Evolutionary conservation across 1,139 yeast species (phyloP).

Genomic region (Nakaseomyces bracarensis): DNA sequence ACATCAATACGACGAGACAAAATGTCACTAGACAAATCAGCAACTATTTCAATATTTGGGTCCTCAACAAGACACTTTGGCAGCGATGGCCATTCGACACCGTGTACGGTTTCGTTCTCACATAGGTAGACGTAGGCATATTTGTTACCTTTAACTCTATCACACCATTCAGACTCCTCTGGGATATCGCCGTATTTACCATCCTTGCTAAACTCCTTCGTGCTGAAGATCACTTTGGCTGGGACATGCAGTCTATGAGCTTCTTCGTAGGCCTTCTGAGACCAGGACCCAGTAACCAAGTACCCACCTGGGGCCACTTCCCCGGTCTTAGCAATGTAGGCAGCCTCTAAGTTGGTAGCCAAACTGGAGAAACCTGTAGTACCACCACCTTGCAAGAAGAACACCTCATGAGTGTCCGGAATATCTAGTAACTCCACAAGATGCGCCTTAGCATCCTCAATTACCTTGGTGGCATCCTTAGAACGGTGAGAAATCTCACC

Average conservation of each 20-base stretch:
- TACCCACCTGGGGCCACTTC: conserved; percentile 77
- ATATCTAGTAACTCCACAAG: conserved; percentile 55
- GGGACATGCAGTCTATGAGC: conserved; percentile 77
- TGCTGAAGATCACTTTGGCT: conserved; percentile 58
- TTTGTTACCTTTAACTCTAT: conserved; percentile 36
- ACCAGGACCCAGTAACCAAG: conserved; percentile 89
- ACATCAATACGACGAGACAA: conserved; percentile 75
- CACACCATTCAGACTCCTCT: conserved; percentile 53
- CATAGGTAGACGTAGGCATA: conserved; percentile 84
- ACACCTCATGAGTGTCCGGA: conserved; percentile 89
- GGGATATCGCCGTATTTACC: conserved; percentile 67
- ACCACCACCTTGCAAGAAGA: conserved; percentile 96
- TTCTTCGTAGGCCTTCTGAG: conserved; percentile 78
- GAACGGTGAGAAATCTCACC: conserved; percentile 97
- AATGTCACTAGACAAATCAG: conserved; percentile 92
- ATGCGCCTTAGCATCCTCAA: conserved; percentile 66
- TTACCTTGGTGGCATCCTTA: conserved; percentile 65
- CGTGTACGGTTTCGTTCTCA: conserved; percentile 95
- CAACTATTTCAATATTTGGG: conserved; percentile 62
- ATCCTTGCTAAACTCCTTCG: conserved; percentile 39
- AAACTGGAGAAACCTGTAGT: conserved; percentile 89
- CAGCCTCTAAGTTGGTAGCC: conserved; percentile 74
- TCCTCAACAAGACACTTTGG: conserved; percentile 53
- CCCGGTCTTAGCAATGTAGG: conserved; percentile 57
- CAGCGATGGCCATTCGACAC: conserved; percentile 66